These are phyloP conservation scores for Hypericum perforatum DNA, from an alignment of 345 rosid genomes.

Conservation along the genomic window DNA sequence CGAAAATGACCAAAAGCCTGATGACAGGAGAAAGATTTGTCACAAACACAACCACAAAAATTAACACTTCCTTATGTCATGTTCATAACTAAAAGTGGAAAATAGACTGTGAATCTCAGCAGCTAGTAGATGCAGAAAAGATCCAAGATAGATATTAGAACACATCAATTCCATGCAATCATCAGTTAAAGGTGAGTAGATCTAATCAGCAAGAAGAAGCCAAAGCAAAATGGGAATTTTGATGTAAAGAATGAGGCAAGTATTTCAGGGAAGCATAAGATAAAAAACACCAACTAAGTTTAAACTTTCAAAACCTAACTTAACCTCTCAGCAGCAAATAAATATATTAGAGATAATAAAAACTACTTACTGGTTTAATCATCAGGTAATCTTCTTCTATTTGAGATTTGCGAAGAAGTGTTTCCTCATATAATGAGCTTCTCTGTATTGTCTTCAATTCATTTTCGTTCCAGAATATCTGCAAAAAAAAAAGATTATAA, in stretches of 20 bases:
- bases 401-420: conserved; percentile 43
- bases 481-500: conserved; percentile 7
- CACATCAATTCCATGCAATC: no score
- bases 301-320: background rate
- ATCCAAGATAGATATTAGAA: no score
- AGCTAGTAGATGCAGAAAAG: no score
- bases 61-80: no score
- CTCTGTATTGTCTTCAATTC: conserved; percentile 59
- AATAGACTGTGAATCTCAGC: no score
- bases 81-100: no score
- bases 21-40: background rate
- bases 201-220: no score
- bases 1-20: conserved; percentile 43
- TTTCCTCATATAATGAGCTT: conserved; percentile 61
- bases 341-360: background rate
- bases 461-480: conserved; percentile 69
- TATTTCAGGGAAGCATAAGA: no score
- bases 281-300: no score
- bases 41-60: conserved; percentile 2
- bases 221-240: no score
- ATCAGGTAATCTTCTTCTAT: conserved; percentile 42
- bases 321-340: background rate
- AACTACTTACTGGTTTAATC: conserved; percentile 38
- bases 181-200: no score
- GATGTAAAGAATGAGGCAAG: no score